Evolutionary conservation across 179 eudicot species (phyloP), one percentile per base, ranked within the genome.

Genomic region (Sideroxylon spinosum): DNA sequence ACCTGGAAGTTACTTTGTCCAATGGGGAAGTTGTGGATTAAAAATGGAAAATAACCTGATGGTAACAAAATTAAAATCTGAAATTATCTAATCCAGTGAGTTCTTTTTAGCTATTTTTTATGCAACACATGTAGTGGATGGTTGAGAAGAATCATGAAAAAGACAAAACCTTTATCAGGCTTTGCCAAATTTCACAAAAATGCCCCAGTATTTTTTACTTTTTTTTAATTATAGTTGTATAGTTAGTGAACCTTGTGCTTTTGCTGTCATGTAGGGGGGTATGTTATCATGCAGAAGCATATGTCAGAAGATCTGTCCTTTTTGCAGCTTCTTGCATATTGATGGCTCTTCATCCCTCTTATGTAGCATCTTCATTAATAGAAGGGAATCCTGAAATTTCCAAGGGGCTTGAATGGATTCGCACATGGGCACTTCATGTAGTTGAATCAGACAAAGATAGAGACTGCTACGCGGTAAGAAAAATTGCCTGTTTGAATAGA

Each of bases 361-460:
- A 81, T 81, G 92, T 95, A 68, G 98, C 95, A 76, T 87, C 98
- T 67, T 92, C 95, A 12, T 78, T 95, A 81, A 70, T 78, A 5
- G 97, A 91, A 84, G 92, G 93, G 20, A 91, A 88, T 76, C 77
- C 78, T 49, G 98, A 89, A 74, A 69, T 95, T 53, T 87, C 91
- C n/a, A 82, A 86, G 87, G 97, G 95, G 65, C 98, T 95, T 65
- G 98, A 95, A 74, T 95, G 98, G 98, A 69, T 93, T 63, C 97
- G 97, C 37, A 85, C 89, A 22, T 90, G 92, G 93, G 97, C 98
- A 14, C 97, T 93, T 79, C 84, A 87, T 72, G 84, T 93, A 55
- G 89, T 92, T 67, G 95, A 95, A 76, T 88, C 98, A 64, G 98
- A 95, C 86, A 82, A 88, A 26, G 98, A 95, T 81, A 86, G 82